phyloP scores from a whole-genome alignment of 495 filamentous ascomycete genomes.

The Aspergillus hancockii region DNA sequence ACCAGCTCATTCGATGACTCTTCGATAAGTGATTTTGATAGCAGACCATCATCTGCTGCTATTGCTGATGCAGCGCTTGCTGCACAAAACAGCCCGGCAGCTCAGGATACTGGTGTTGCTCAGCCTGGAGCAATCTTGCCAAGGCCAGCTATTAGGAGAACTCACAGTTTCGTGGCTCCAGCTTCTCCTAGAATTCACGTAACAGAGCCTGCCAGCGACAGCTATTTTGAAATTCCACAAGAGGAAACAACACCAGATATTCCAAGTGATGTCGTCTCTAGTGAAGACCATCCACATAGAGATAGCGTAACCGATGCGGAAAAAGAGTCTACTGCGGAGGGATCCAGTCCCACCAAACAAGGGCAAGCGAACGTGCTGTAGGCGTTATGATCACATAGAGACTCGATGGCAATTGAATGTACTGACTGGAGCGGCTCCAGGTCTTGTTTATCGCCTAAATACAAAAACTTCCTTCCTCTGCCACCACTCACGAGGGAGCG shows the following conservation, averaged over 20 bases:
- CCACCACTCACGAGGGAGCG: constrained; percentile 29
- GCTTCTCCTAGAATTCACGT: constrained; percentile 37
- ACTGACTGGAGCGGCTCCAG: neutral
- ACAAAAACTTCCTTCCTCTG: constrained; percentile 28
- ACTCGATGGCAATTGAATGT: neutral
- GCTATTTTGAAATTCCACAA: constrained; percentile 24
- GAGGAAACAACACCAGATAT: constrained; percentile 13
- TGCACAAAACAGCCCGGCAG: neutral
- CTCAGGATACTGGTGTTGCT: neutral
- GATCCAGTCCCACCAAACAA: constrained; percentile 4
- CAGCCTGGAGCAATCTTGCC: constrained; percentile 17
- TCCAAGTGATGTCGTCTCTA: neutral
- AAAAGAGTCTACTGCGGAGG: constrained; percentile 2
- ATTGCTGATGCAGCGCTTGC: constrained; percentile 5
- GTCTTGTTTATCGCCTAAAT: constrained; percentile 18
- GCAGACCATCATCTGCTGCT: constrained; percentile 28
- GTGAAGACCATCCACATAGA: constrained; percentile 4
- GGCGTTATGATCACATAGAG: neutral
- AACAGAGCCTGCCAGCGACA: constrained; percentile 28
- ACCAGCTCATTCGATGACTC: constrained; percentile 32
- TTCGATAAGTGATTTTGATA: constrained; percentile 37
- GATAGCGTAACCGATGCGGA: constrained; percentile 1
- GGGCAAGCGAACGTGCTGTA: constrained; percentile 16
- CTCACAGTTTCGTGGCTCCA: constrained; percentile 26
- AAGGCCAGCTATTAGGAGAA: constrained; percentile 25